A percentile compares a stretch with the other conserved stretches of the same genome.
Evolutionary conservation across 805 yeast species (phyloP).

Genomic region (Metschnikowia similis): DNA sequence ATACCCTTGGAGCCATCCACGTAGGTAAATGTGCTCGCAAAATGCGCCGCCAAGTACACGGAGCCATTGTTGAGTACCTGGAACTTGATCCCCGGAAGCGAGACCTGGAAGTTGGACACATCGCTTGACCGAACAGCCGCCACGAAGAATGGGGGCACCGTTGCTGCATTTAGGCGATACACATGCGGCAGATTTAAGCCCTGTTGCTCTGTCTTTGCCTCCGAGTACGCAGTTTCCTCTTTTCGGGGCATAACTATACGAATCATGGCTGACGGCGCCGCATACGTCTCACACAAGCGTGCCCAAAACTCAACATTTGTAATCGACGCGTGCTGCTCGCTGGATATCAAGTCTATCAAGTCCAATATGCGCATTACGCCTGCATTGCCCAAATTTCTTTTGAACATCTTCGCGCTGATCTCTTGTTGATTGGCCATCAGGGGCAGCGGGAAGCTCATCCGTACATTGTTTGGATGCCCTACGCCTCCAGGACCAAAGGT

Average conservation of each 20-base stretch:
- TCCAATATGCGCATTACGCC: slow-evolving; percentile 38
- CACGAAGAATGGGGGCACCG: slow-evolving; percentile 61
- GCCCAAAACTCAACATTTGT: slow-evolving; percentile 35
- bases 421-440: slow-evolving; percentile 7
- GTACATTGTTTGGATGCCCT: neutral
- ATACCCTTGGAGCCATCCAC: slow-evolving; percentile 68
- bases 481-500: neutral
- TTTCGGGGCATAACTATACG: slow-evolving; percentile 25
- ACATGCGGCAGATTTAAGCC: slow-evolving; percentile 1
- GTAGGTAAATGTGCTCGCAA: slow-evolving; percentile 38
- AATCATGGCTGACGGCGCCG: slow-evolving; percentile 28
- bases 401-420: slow-evolving; percentile 28
- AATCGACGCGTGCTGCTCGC: slow-evolving; percentile 28
- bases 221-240: neutral
- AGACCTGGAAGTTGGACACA: slow-evolving; percentile 23
- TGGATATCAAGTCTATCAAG: slow-evolving; percentile 35
- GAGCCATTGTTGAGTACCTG: slow-evolving; percentile 40
- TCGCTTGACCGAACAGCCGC: slow-evolving; percentile 48
- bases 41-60: slow-evolving; percentile 30
- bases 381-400: slow-evolving; percentile 40
- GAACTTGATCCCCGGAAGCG: slow-evolving; percentile 35
- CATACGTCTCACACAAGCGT: slow-evolving; percentile 29
- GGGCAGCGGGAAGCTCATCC: neutral
- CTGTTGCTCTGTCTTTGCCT: neutral
- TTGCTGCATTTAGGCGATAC: slow-evolving; percentile 59